Conservation (phyloP, 169 alveolate genomes). For the Eimeria praecox region DNA sequence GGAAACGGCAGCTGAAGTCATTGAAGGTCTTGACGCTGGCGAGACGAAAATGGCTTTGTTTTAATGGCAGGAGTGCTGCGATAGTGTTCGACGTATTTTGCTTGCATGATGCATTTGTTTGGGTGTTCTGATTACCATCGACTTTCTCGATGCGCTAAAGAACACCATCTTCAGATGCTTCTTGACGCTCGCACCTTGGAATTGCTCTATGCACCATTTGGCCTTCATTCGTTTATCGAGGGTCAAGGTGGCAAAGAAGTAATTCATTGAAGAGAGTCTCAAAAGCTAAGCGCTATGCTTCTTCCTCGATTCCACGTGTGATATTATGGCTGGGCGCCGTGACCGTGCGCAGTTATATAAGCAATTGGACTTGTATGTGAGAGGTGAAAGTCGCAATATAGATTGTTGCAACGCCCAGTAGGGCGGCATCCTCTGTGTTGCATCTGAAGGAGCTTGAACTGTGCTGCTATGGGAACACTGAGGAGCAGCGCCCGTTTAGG, state of each 20-base stretch:
- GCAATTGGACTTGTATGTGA: too few relatives aligned
- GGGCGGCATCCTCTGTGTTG: too few relatives aligned
- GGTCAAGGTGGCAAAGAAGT: not conserved
- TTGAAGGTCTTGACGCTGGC: not conserved
- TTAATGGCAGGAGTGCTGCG: not conserved
- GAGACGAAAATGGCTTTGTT: not conserved
- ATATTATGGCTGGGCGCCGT: too few relatives aligned
- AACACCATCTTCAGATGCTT: not conserved
- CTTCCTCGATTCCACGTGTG: not conserved
- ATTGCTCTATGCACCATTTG: not conserved
- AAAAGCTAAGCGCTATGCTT: not conserved
- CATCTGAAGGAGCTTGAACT: too few relatives aligned
- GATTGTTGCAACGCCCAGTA: too few relatives aligned
- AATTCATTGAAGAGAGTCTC: not conserved
- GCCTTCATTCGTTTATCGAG: not conserved
- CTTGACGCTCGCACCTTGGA: not conserved
- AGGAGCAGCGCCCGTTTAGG: too few relatives aligned
- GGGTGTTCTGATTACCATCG: not conserved
- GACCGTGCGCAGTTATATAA: too few relatives aligned
- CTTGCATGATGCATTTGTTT: not conserved
- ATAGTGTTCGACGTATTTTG: not conserved
- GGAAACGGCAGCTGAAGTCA: not conserved
- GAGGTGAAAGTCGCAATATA: too few relatives aligned
- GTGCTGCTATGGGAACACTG: too few relatives aligned
- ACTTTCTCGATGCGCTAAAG: not conserved